A percentile compares a stretch with the other conserved stretches of the same genome.
These are phyloP conservation scores for Bipolaris cookei DNA, from an alignment of 2,329 filamentous ascomycete species.

Conservation along the genomic window DNA sequence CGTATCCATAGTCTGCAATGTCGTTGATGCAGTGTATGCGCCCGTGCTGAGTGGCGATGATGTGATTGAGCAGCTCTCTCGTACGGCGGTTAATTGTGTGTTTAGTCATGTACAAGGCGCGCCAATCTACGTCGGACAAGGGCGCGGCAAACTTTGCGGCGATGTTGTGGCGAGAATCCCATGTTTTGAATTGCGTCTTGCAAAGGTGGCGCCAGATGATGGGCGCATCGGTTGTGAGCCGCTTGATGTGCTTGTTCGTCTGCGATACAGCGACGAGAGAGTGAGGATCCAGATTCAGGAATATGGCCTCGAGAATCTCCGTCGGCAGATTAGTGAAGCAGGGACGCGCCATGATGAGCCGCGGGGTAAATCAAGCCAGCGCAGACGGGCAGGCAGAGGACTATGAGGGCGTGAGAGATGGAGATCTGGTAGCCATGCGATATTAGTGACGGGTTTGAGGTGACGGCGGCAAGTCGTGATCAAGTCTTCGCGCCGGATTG, in stretches of 20 bases:
- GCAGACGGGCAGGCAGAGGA: not conserved
- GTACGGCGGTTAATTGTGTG: slow-evolving; percentile 45
- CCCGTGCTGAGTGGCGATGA: slow-evolving; percentile 73
- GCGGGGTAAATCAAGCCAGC: not conserved
- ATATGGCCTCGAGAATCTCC: slow-evolving; percentile 82
- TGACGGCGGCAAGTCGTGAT: slow-evolving; percentile 3
- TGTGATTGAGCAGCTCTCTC: slow-evolving; percentile 62
- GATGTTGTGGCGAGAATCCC: slow-evolving; percentile 62
- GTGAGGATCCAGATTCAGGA: slow-evolving; percentile 65
- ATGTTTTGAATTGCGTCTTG: slow-evolving; percentile 70
- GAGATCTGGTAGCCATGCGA: not conserved
- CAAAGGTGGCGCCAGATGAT: slow-evolving; percentile 85
- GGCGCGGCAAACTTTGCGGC: slow-evolving; percentile 48
- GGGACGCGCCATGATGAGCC: slow-evolving; percentile 17
- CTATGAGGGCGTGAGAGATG: not conserved
- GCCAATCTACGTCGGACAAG: slow-evolving; percentile 74
- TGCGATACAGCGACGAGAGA: slow-evolving; percentile 61
- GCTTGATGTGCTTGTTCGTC: slow-evolving; percentile 68
- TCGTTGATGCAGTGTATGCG: slow-evolving; percentile 72
- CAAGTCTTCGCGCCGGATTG: slow-evolving; percentile 13
- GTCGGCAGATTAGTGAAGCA: slow-evolving; percentile 66
- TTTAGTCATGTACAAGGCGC: slow-evolving; percentile 54
- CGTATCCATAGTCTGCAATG: slow-evolving; percentile 77
- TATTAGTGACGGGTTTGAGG: not conserved
- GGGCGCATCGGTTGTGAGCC: slow-evolving; percentile 71